These are phyloP conservation scores for Crithidia expoeki DNA, from an alignment of 208 protist genomes.

Conservation along the genomic window DNA sequence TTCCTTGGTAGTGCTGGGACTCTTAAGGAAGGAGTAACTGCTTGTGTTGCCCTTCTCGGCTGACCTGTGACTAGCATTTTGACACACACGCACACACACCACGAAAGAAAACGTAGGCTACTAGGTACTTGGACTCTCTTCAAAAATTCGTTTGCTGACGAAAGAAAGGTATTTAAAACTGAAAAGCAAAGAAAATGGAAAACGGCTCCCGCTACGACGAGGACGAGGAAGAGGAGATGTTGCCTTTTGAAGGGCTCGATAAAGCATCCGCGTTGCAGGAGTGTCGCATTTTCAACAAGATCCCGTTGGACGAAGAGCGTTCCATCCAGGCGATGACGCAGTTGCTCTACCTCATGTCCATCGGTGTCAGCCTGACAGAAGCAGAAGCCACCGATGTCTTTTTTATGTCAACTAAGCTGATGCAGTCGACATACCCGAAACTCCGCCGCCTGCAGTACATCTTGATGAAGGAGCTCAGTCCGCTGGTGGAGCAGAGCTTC, in stretches of 20 bases:
- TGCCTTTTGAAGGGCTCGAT: conserved; percentile 94
- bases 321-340: conserved; percentile 94
- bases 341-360: conserved; percentile 95
- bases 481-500: conserved; percentile 95
- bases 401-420: conserved; percentile 98
- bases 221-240: conserved; percentile 76
- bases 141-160: conserved; percentile 15
- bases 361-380: conserved; percentile 92
- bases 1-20: too few relatives aligned
- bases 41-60: too few relatives aligned
- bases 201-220: conserved; percentile 57
- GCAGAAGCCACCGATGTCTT: conserved; percentile 98
- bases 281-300: conserved; percentile 94
- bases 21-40: too few relatives aligned
- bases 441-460: conserved; percentile 98
- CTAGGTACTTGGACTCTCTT: too few relatives aligned
- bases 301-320: conserved; percentile 83
- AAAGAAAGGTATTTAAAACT: background rate
- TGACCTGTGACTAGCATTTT: too few relatives aligned
- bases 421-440: conserved; percentile 95
- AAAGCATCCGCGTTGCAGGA: conserved; percentile 96
- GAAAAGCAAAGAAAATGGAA: conserved; percentile 22
- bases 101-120: too few relatives aligned
- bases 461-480: conserved; percentile 97
- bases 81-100: too few relatives aligned